Percentiles rank a stretch among this genome's conserved stretches.
Evolutionary conservation across 1,139 yeast species (phyloP).

Genomic region (Entelexis paramagnoliae): DNA sequence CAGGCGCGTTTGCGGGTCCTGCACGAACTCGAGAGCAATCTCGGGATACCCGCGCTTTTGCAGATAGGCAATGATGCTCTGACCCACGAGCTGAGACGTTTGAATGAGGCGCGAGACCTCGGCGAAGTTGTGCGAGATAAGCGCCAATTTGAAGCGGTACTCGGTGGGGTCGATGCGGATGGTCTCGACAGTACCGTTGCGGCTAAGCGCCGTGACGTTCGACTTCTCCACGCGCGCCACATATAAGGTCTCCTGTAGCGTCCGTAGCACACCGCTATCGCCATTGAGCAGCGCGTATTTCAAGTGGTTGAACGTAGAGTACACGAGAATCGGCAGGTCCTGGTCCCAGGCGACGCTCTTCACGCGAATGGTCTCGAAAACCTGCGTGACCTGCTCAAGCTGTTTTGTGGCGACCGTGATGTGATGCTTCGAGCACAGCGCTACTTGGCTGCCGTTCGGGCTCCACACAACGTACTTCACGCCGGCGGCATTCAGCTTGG

Average conservation of each 20-base stretch:
- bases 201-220: slow-evolving; percentile 67
- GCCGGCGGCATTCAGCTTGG: slow-evolving; percentile 54
- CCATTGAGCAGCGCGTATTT: slow-evolving; percentile 90
- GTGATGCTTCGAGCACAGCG: slow-evolving; percentile 84
- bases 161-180: slow-evolving; percentile 88
- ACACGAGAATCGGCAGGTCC: slow-evolving; percentile 66
- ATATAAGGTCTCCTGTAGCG: slow-evolving; percentile 84
- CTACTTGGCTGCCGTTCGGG: slow-evolving; percentile 74
- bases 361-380: slow-evolving; percentile 94
- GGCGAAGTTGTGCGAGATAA: slow-evolving; percentile 77
- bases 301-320: slow-evolving; percentile 90
- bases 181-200: slow-evolving; percentile 75
- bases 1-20: slow-evolving; percentile 91
- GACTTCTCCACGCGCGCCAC: slow-evolving; percentile 55
- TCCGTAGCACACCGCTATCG: slow-evolving; percentile 87
- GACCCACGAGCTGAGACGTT: slow-evolving; percentile 88
- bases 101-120: slow-evolving; percentile 87
- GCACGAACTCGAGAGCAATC: slow-evolving; percentile 86
- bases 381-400: slow-evolving; percentile 58
- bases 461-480: slow-evolving; percentile 74
- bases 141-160: slow-evolving; percentile 87
- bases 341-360: slow-evolving; percentile 99
- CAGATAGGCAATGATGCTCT: slow-evolving; percentile 87
- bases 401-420: slow-evolving; percentile 76
- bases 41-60: slow-evolving; percentile 90